phyloP scores from a whole-genome alignment of 495 filamentous ascomycete species.

The Zalerion maritima region DNA sequence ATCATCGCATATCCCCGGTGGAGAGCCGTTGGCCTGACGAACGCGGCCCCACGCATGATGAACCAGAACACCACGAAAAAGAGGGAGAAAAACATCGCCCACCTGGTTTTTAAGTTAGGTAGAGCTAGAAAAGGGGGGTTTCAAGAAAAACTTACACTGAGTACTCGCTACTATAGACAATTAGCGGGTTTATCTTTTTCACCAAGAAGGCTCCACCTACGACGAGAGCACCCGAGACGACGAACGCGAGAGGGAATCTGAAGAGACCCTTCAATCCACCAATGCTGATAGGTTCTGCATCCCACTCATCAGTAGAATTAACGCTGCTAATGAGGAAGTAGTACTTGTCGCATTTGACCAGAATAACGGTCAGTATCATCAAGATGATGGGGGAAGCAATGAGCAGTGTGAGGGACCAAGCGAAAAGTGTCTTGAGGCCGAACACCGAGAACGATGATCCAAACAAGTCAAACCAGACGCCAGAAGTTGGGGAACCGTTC shows the following conservation, averaged over 20 bases:
- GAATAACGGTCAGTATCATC: slow-evolving; percentile 47
- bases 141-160: slow-evolving; percentile 40
- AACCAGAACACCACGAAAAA: slow-evolving; percentile 77
- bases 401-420: slow-evolving; percentile 68
- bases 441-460: slow-evolving; percentile 71
- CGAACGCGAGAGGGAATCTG: slow-evolving; percentile 66
- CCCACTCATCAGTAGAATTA: slow-evolving; percentile 42
- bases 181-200: slow-evolving; percentile 69
- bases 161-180: slow-evolving; percentile 76
- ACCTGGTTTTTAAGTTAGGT: slow-evolving; percentile 24
- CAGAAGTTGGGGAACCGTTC: slow-evolving; percentile 51
- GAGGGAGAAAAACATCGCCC: slow-evolving; percentile 70
- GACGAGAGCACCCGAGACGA: slow-evolving; percentile 49
- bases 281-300: slow-evolving; percentile 46
- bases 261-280: slow-evolving; percentile 71
- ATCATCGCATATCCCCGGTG: slow-evolving; percentile 66
- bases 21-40: slow-evolving; percentile 72
- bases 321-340: slow-evolving; percentile 51
- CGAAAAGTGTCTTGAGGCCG: slow-evolving; percentile 66
- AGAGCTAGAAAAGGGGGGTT: not conserved
- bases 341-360: slow-evolving; percentile 64
- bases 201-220: slow-evolving; percentile 65
- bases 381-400: slow-evolving; percentile 61
- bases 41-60: slow-evolving; percentile 66
- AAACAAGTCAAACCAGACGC: slow-evolving; percentile 92